These are phyloP conservation scores for Mycena capillaripes DNA, from an alignment of 768 basidiomycete genomes.

Conservation along the genomic window DNA sequence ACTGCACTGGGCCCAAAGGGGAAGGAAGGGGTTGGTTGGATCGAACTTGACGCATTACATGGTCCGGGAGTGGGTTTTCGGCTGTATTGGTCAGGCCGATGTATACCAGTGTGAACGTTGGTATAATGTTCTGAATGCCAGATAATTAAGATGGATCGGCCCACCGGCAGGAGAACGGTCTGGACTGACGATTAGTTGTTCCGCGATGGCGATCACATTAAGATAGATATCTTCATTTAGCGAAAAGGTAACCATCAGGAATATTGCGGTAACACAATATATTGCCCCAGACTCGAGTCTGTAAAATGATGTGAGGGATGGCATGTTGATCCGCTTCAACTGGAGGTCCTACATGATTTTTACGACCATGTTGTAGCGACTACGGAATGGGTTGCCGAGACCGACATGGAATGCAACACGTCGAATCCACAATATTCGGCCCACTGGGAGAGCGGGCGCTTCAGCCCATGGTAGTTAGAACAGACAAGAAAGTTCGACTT, in stretches of 20 bases:
- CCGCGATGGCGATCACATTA: background rate
- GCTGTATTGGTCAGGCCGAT: background rate
- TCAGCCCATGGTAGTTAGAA: background rate
- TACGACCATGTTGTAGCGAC: background rate
- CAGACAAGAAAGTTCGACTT: background rate
- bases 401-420: background rate
- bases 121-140: too few relatives aligned
- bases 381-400: background rate
- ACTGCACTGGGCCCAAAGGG: too few relatives aligned
- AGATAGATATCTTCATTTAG: background rate
- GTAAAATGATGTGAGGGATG: background rate
- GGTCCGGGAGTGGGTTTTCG: background rate
- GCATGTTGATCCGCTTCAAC: background rate
- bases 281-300: too few relatives aligned
- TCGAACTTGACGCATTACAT: too few relatives aligned
- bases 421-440: too few relatives aligned
- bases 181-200: background rate
- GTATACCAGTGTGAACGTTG: too few relatives aligned
- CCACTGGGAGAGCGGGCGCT: background rate
- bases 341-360: background rate
- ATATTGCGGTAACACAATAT: background rate
- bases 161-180: background rate
- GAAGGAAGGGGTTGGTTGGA: too few relatives aligned
- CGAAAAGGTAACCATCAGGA: background rate
- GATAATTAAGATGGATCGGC: background rate